Evolutionary conservation across 495 filamentous ascomycete species (phyloP).

Genomic region (Aspergillus diversus): DNA sequence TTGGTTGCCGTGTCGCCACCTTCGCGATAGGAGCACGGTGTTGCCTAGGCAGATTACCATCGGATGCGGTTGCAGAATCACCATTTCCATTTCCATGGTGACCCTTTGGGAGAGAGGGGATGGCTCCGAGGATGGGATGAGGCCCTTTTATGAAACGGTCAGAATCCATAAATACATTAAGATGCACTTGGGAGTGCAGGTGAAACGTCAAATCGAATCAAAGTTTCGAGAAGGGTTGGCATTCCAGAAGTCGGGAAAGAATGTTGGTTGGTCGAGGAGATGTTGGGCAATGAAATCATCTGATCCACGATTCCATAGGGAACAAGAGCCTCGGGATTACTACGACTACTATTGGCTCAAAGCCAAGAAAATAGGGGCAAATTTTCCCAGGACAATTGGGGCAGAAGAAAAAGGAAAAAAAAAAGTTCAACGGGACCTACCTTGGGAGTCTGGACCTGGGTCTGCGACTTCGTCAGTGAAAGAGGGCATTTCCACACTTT

Average conservation of each 20-base stretch:
- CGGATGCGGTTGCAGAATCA: conserved; percentile 26
- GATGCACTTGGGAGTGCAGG: conserved; percentile 13
- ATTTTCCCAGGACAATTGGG: conserved; percentile 3
- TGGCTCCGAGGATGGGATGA: conserved; percentile 32
- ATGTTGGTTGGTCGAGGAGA: neutral
- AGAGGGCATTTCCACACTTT: conserved; percentile 35
- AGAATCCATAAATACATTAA: conserved; percentile 30
- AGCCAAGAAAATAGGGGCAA: conserved; percentile 21
- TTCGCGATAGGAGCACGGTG: conserved; percentile 34
- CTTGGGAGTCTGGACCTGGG: conserved; percentile 35
- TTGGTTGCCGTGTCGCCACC: conserved; percentile 33
- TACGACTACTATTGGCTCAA: conserved; percentile 28
- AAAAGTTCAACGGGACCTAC: conserved; percentile 33
- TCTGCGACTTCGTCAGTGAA: conserved; percentile 36
- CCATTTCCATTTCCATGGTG: conserved; percentile 30
- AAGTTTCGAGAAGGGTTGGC: conserved; percentile 2
- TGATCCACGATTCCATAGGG: conserved; percentile 18
- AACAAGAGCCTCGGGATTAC: conserved; percentile 20
- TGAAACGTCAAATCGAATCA: neutral
- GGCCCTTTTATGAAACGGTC: conserved; percentile 36
- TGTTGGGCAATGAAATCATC: conserved; percentile 29
- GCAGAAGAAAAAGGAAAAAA: neutral
- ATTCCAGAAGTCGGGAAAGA: conserved; percentile 15
- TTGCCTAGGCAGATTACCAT: conserved; percentile 32
- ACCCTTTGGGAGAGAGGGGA: conserved; percentile 31